phyloP scores from a whole-genome alignment of 768 basidiomycete species.

The Serendipita sp. region DNA sequence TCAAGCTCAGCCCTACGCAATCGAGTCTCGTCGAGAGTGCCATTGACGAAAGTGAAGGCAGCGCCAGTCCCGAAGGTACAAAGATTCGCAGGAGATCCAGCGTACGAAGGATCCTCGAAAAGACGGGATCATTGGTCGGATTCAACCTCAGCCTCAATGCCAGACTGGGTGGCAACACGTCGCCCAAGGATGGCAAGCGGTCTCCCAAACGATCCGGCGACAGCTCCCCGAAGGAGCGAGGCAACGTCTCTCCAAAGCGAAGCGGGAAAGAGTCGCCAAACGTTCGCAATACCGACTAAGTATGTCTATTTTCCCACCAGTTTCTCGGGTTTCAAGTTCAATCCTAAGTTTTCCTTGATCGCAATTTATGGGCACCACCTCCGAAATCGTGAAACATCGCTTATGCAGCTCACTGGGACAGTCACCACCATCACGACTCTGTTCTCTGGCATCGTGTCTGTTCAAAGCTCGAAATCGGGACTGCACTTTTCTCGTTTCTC shows the following conservation, averaged over 20 bases:
- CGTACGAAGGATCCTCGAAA: conserved; percentile 1
- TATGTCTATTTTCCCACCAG: neutral
- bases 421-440: too few species aligned
- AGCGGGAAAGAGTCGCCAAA: neutral
- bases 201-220: neutral
- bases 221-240: neutral
- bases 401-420: too few species aligned
- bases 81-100: conserved; percentile 4
- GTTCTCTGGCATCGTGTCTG: too few species aligned
- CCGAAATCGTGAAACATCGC: too few species aligned
- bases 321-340: neutral
- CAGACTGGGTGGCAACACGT: neutral
- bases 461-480: too few species aligned
- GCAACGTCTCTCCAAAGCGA: neutral
- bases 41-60: conserved; percentile 2
- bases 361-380: too few species aligned
- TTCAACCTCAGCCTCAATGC: conserved; percentile 7
- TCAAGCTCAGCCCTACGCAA: conserved; percentile 5
- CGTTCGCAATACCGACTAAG: neutral
- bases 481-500: too few species aligned
- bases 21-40: neutral
- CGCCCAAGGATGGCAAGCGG: neutral
- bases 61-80: conserved; percentile 1
- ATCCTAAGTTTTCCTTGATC: too few species aligned
- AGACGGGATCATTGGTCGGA: conserved; percentile 1